Base-by-base conservation (phyloP, 2,329 filamentous ascomycete genomes). In the Diplodia seriata region DNA sequence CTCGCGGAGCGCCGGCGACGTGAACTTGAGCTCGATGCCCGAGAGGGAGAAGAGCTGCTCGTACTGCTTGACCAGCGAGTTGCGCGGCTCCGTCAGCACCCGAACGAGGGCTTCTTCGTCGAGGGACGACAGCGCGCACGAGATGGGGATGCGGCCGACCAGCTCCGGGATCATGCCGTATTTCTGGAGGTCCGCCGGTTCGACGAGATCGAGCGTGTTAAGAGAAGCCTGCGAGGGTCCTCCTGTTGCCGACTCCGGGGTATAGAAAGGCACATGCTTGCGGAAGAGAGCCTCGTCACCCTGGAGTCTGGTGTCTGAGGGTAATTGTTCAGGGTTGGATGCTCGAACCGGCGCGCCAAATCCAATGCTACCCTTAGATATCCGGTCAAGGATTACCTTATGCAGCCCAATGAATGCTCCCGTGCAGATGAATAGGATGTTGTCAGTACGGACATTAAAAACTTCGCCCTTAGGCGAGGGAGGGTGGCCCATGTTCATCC, bases 361-460 rank as follows among this genome's bases (percentile, higher is more conserved):
- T 0, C 95, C 95, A 72, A 99, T 94, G 3, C 92, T 91, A 12
- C 89, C 88, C 75, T 91, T 93, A 14, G 93, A 90, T 54, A 98
- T 90, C n/a, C 95, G 89, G 68, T 93, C 91, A 69, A 97, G 84
- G 59, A 99, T 87, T 40, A 91, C 86, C 77, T 96, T 97, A 74
- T 97, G 92, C 1, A 98, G 84, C 2, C 94, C 94, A 43, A 96
- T 91, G 76, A 99, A 99, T 20, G 95, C 95, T 20, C 95, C 95
- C 14, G 94, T 96, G 77, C 95, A 97, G 51, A 99, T 93, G 80
- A 99, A 99, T 33, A 99, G 86, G 69, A 99, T 98, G 73, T 98
- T 97, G 71, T 93, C 94, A 0, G 95, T 99, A 73, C 95, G 91
- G 68, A 97, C 90, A 67, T 92, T 89, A 78, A 86, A 90, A 4